Base-by-base conservation (phyloP, 2,329 filamentous ascomycete genomes). In the Curvularia sp. region DNA sequence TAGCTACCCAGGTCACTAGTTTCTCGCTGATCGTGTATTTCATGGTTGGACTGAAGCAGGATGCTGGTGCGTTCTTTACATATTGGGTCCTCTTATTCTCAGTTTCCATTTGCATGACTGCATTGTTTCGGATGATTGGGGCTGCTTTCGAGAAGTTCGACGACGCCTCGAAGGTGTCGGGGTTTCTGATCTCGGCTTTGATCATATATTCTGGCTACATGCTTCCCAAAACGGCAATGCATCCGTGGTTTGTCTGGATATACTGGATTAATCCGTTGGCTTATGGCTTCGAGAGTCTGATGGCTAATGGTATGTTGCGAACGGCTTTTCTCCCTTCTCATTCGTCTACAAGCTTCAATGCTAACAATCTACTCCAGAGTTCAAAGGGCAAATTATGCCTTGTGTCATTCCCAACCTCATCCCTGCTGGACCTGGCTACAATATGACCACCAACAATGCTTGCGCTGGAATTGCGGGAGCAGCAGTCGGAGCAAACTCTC, bases 301-400 rank as follows among this genome's bases (percentile, higher is more conserved):
- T 93, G 81, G 84, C 89, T 54, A 94, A 93, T 75, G 72, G 2
- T 66, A 70, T 7, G 77, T 92, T 75, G 93, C 91, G 89, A 83
- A 89, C 2, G 83, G 79, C 8, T 28, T 7, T 30, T n/a, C 25
- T 2, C 96, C 91, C 90, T 90, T 89, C 69, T 83, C 87, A 57
- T 95, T 91, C 91, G 84, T 95, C 60, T 89, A 92, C 58, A 94
- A 90, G 71, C 79, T 93, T 25, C 87, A 93, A 0, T 76, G 75
- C 1, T 87, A 84, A 59, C 43, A 83, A 80, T 57, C 65, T 55
- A 30, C 8, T 2, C 15, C n/a, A 46, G 92, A 96, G 41, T 95
- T 95, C 66, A 73, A 86, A 61, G 78, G 80, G 0, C 84, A 87
- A 13, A 63, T 84, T 0, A 92, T 88, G 70, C 51, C 52, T 2